A percentile compares a stretch with the other conserved stretches of the same genome.
phyloP scores from a whole-genome alignment of 129 eudicot species.

The Smallanthus sonchifolius region DNA sequence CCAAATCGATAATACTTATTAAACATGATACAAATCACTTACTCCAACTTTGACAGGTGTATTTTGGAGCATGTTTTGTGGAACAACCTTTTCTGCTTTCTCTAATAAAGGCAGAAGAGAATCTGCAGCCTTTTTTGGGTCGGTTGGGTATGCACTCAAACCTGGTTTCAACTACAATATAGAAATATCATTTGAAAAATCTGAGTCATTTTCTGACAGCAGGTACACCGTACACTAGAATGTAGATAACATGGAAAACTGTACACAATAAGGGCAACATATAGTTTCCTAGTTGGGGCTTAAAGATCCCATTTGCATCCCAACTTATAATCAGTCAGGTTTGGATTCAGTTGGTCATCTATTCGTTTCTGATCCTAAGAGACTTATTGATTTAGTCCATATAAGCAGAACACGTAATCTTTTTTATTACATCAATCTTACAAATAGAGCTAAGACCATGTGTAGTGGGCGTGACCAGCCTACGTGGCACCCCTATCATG shows the following conservation, averaged over 20 bases:
- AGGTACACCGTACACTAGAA: neutral
- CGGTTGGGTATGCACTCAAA: constrained; percentile 63
- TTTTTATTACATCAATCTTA: neutral
- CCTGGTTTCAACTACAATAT: constrained; percentile 70
- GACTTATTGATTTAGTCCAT: neutral
- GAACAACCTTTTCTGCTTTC: constrained; percentile 72
- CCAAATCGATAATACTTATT: neutral
- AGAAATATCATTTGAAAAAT: neutral
- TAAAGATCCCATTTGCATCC: constrained; percentile 10
- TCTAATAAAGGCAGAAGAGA: constrained; percentile 63
- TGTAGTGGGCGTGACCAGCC: too few relatives aligned
- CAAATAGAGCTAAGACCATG: neutral
- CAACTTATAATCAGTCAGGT: neutral
- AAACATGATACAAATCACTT: neutral
- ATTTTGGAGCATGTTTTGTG: constrained; percentile 43
- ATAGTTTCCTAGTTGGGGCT: neutral
- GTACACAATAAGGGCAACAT: neutral
- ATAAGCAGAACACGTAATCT: neutral
- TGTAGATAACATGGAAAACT: neutral
- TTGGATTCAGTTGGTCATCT: neutral
- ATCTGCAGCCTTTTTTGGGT: constrained; percentile 81
- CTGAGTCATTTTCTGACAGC: constrained; percentile 7
- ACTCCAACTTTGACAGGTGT: constrained; percentile 99
- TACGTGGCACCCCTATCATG: too few relatives aligned
- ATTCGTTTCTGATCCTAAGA: neutral